phyloP scores from a whole-genome alignment of 2,329 filamentous ascomycete genomes.

The Aspergillus calidoustus region DNA sequence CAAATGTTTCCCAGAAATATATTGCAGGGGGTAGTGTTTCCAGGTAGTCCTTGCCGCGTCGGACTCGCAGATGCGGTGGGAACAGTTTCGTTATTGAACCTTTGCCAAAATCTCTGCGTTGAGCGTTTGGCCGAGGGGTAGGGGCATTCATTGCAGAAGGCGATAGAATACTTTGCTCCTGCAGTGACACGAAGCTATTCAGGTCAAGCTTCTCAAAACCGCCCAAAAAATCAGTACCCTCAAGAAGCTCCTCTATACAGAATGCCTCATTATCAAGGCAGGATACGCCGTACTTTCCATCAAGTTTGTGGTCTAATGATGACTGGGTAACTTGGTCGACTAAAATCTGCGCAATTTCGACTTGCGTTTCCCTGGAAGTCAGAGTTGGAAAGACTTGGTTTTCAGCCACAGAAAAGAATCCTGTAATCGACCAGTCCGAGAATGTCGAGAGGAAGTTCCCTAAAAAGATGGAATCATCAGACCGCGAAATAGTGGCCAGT shows the following conservation, averaged over 20 bases:
- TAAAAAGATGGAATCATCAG: constrained; percentile 42
- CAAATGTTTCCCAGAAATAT: constrained; percentile 65
- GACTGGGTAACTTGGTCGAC: constrained; percentile 52
- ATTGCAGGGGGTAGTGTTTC: constrained; percentile 62
- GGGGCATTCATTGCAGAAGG: constrained; percentile 20
- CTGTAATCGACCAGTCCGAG: constrained; percentile 46
- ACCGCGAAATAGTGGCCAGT: constrained; percentile 20
- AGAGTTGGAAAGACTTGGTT: constrained; percentile 38
- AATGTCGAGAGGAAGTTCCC: constrained; percentile 45
- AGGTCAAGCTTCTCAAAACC: constrained; percentile 41
- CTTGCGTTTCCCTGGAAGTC: constrained; percentile 39
- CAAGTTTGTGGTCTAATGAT: constrained; percentile 43
- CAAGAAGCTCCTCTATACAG: constrained; percentile 31
- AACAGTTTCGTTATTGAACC: constrained; percentile 49
- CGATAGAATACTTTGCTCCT: constrained; percentile 29
- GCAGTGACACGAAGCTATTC: constrained; percentile 41
- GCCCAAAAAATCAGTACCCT: constrained; percentile 34
- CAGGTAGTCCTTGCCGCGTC: constrained; percentile 57
- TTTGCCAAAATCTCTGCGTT: constrained; percentile 34
- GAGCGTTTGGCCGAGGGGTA: constrained; percentile 26
- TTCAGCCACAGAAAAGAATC: constrained; percentile 44
- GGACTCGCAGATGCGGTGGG: constrained; percentile 59
- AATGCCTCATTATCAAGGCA: constrained; percentile 33
- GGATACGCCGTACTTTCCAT: constrained; percentile 33
- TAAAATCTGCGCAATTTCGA: constrained; percentile 46